Evolutionary conservation across 805 yeast genomes (phyloP).

Genomic region (Suhomyces emberorum): DNA sequence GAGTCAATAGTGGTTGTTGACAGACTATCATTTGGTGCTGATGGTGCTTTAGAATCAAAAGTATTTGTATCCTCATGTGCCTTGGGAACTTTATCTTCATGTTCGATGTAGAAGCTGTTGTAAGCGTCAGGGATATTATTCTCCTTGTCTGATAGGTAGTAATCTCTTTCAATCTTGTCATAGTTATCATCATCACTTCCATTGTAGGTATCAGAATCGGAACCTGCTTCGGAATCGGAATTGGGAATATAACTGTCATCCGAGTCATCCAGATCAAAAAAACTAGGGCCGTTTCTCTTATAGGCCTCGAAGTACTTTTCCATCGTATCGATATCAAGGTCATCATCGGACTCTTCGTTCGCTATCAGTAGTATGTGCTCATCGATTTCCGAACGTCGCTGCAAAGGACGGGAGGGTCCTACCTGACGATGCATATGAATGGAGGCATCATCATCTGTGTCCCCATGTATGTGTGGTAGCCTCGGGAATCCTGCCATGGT

Average conservation of each 20-base stretch:
- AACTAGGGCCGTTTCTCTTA: constrained; percentile 7
- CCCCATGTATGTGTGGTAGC: constrained; percentile 36
- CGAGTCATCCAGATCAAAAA: not conserved
- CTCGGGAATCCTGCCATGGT: constrained; percentile 26
- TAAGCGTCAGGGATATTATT: not conserved
- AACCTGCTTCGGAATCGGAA: constrained; percentile 1
- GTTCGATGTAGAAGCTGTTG: not conserved
- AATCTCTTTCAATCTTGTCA: not conserved
- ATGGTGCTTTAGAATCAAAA: not conserved
- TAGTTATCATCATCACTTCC: constrained; percentile 10
- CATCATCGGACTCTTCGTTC: constrained; percentile 8
- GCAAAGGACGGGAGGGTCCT: constrained; percentile 38
- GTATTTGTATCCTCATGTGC: constrained; percentile 6
- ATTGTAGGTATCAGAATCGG: constrained; percentile 9
- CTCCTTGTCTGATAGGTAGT: too few relatives aligned
- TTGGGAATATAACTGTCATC: constrained; percentile 4
- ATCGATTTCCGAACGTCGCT: constrained; percentile 15
- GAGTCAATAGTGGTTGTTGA: not conserved
- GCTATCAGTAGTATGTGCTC: constrained; percentile 18
- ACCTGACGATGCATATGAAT: constrained; percentile 36
- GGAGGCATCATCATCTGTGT: constrained; percentile 42
- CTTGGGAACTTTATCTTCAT: not conserved
- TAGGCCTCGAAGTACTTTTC: constrained; percentile 9
- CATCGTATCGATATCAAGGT: constrained; percentile 4
- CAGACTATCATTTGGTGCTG: not conserved